Percentiles rank a stretch among this genome's conserved stretches.
phyloP scores from a whole-genome alignment of 2,329 filamentous ascomycete genomes.

The Colletotrichum sp. region DNA sequence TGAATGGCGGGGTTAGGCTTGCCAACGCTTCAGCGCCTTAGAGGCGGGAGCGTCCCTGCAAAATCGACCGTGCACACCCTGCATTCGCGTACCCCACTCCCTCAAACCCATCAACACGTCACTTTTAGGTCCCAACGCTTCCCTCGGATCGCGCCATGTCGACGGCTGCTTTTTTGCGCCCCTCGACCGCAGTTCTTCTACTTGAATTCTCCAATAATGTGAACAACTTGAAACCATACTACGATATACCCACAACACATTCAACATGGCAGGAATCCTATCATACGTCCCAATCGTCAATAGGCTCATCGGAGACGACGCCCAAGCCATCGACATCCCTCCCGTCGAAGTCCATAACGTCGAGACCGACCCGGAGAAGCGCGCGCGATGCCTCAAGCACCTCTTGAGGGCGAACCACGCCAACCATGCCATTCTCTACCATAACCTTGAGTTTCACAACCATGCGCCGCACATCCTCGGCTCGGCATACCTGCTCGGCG shows the following conservation, averaged over 20 bases:
- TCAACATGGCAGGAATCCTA: constrained; percentile 38
- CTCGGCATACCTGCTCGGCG: constrained; percentile 87
- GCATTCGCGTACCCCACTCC: constrained; percentile 1
- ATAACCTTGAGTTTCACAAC: constrained; percentile 79
- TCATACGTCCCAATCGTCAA: constrained; percentile 47
- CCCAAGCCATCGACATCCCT: constrained; percentile 59
- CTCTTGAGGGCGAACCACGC: constrained; percentile 90
- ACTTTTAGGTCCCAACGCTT: constrained; percentile 15
- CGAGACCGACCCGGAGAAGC: constrained; percentile 80
- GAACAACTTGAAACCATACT: background rate
- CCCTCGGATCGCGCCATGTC: constrained; percentile 14
- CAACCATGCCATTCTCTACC: constrained; percentile 84
- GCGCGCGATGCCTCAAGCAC: constrained; percentile 85
- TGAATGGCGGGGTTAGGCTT: constrained; percentile 10
- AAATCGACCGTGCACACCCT: background rate
- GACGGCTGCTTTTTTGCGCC: background rate
- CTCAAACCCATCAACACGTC: constrained; percentile 18
- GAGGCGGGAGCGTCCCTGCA: background rate
- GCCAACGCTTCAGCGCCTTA: constrained; percentile 9
- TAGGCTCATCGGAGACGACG: constrained; percentile 34
- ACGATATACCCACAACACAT: background rate
- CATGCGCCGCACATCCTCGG: constrained; percentile 82
- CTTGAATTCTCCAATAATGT: background rate
- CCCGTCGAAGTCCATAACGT: constrained; percentile 78
- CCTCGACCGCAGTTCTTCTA: background rate